These are phyloP conservation scores for Nicotiana benthamiana DNA, from an alignment of 257 asterid species.

Conservation along the genomic window DNA sequence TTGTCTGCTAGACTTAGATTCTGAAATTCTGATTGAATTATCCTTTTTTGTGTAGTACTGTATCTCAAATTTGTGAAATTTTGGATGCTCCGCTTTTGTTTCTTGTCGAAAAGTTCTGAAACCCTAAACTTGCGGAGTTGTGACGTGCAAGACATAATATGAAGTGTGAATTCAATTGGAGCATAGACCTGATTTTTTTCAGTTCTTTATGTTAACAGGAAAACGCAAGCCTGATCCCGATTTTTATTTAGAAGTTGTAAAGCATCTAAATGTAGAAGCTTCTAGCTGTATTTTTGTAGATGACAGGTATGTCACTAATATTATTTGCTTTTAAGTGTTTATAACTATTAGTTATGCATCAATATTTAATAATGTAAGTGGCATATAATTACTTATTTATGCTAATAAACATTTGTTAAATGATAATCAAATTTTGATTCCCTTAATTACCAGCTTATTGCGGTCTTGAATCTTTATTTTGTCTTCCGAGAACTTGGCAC, in stretches of 20 bases:
- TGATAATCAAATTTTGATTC: neutral
- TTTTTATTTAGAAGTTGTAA: constrained; percentile 55
- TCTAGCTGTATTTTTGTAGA: constrained; percentile 65
- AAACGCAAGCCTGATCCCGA: constrained; percentile 87
- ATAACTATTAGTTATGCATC: neutral
- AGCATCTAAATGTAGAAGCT: constrained; percentile 58
- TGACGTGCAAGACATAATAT: neutral
- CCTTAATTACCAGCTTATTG: neutral
- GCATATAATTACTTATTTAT: neutral
- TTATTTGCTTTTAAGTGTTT: neutral
- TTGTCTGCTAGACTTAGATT: neutral
- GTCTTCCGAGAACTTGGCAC: neutral
- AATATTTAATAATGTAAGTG: neutral
- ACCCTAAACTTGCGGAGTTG: neutral
- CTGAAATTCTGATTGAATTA: neutral
- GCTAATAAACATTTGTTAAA: neutral
- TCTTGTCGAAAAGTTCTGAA: neutral
- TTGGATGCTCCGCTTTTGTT: neutral
- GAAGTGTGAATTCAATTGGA: neutral
- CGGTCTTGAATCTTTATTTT: neutral
- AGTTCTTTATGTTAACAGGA: constrained; percentile 37
- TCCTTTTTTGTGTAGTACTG: neutral
- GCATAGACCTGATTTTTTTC: neutral
- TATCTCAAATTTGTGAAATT: neutral
- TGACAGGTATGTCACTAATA: constrained; percentile 52